phyloP scores from a whole-genome alignment of 1,284 basidiomycete species.

The Ustilago tritici region DNA sequence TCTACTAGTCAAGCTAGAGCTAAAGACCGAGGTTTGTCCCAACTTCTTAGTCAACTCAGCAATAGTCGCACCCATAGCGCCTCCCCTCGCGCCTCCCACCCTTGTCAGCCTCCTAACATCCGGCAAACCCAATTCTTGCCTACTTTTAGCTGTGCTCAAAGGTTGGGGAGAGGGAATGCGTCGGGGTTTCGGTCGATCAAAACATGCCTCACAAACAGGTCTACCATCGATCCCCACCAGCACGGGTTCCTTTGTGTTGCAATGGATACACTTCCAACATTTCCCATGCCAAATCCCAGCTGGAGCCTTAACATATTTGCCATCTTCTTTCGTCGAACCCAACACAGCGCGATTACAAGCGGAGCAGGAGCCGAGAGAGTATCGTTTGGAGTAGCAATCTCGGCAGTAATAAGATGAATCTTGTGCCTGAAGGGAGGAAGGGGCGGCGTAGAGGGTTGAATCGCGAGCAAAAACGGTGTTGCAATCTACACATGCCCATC shows the following conservation, averaged over 20 bases:
- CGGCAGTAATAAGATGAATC: slow-evolving; percentile 48
- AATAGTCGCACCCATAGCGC: slow-evolving; percentile 58
- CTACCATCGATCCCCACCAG: slow-evolving; percentile 57
- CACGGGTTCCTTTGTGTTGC: slow-evolving; percentile 37
- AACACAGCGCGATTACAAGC: slow-evolving; percentile 47
- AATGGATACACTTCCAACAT: slow-evolving; percentile 57
- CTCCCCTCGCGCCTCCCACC: slow-evolving; percentile 14
- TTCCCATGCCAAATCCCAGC: slow-evolving; percentile 55
- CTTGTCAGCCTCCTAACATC: slow-evolving; percentile 29
- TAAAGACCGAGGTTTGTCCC: slow-evolving; percentile 20
- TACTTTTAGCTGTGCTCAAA: background rate
- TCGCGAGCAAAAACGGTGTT: slow-evolving; percentile 53
- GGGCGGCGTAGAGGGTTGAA: slow-evolving; percentile 59
- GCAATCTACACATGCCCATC: slow-evolving; percentile 58
- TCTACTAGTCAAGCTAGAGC: slow-evolving; percentile 6
- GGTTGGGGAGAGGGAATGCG: background rate
- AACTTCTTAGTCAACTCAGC: slow-evolving; percentile 57
- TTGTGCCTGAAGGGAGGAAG: slow-evolving; percentile 14
- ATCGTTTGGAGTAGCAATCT: slow-evolving; percentile 51
- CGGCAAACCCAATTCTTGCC: background rate
- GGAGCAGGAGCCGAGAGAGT: slow-evolving; percentile 47
- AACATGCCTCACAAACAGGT: slow-evolving; percentile 56
- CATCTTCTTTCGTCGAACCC: slow-evolving; percentile 60
- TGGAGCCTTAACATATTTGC: slow-evolving; percentile 53
- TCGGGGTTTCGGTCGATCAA: slow-evolving; percentile 29